Evolutionary conservation across 2,329 filamentous ascomycete genomes (phyloP).

Genomic region (Sporothrix brasiliensis): DNA sequence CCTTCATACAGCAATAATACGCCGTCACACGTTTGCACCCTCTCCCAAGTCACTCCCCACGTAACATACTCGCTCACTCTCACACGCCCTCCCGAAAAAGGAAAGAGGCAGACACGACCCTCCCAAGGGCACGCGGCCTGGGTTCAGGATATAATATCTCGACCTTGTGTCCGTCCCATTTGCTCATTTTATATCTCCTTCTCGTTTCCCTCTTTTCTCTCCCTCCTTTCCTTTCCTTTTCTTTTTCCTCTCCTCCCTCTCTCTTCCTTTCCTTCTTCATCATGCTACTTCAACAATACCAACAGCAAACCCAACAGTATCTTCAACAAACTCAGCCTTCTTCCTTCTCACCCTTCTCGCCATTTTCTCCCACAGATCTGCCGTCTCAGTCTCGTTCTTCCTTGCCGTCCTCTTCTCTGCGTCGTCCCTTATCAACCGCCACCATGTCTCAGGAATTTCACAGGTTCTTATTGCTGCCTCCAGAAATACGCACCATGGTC

Average conservation of each 20-base stretch:
- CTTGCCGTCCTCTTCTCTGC: slow-evolving; percentile 4
- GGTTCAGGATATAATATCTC: slow-evolving; percentile 26
- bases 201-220: neutral
- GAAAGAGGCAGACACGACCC: slow-evolving; percentile 14
- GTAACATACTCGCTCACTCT: neutral
- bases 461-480: slow-evolving; percentile 45
- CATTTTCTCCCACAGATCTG: neutral
- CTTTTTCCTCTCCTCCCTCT: slow-evolving; percentile 17
- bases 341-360: slow-evolving; percentile 12
- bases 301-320: slow-evolving; percentile 29
- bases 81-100: slow-evolving; percentile 26
- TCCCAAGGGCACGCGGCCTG: slow-evolving; percentile 17
- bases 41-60: neutral
- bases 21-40: neutral
- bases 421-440: slow-evolving; percentile 18
- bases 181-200: slow-evolving; percentile 1
- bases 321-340: slow-evolving; percentile 20
- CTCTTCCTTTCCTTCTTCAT: neutral
- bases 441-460: slow-evolving; percentile 38
- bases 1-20: neutral
- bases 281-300: slow-evolving; percentile 27
- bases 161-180: slow-evolving; percentile 1
- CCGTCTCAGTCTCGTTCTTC: slow-evolving; percentile 10
- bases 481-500: slow-evolving; percentile 52
- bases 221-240: slow-evolving; percentile 18